Percentiles rank a stretch among this genome's conserved stretches.
These are phyloP conservation scores for Chlorophyllum brunneum DNA, from an alignment of 768 basidiomycete genomes.

Conservation along the genomic window DNA sequence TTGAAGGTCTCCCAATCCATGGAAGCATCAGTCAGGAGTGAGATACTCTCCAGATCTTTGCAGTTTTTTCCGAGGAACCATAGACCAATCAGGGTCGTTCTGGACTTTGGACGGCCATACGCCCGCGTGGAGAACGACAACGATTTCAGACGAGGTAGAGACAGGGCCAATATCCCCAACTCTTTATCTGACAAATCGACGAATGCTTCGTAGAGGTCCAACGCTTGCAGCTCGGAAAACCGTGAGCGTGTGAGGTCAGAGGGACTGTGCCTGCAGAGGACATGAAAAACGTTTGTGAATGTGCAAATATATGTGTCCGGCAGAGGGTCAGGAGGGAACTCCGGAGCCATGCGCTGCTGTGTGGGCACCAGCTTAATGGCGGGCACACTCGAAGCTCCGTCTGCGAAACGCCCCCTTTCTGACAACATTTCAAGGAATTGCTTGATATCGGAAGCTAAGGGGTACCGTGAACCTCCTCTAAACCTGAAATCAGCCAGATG, in stretches of 20 bases:
- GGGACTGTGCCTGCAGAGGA: background rate
- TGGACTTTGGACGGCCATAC: background rate
- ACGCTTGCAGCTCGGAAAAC: background rate
- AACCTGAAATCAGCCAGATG: background rate
- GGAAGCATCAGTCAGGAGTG: background rate
- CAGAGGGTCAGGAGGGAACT: background rate
- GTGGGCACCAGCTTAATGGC: background rate
- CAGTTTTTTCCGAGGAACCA: constrained; percentile 6
- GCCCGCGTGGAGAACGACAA: background rate
- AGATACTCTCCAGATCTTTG: background rate
- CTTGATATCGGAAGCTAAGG: background rate
- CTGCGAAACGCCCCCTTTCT: background rate
- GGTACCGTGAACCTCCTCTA: background rate
- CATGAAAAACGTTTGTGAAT: background rate
- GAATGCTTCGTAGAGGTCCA: background rate
- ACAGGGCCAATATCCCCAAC: background rate
- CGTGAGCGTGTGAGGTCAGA: background rate
- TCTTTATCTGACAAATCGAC: constrained; percentile 4
- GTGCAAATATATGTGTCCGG: constrained; percentile 7
- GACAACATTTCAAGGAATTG: background rate
- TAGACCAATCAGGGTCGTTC: constrained; percentile 2
- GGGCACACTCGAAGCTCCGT: constrained; percentile 3
- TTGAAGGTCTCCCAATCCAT: background rate
- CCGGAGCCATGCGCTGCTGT: background rate
- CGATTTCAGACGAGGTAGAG: constrained; percentile 1